Evolutionary conservation across 768 basidiomycete genomes (phyloP), one percentile per base, ranked within the genome.

Genomic region (Suillus luteus): DNA sequence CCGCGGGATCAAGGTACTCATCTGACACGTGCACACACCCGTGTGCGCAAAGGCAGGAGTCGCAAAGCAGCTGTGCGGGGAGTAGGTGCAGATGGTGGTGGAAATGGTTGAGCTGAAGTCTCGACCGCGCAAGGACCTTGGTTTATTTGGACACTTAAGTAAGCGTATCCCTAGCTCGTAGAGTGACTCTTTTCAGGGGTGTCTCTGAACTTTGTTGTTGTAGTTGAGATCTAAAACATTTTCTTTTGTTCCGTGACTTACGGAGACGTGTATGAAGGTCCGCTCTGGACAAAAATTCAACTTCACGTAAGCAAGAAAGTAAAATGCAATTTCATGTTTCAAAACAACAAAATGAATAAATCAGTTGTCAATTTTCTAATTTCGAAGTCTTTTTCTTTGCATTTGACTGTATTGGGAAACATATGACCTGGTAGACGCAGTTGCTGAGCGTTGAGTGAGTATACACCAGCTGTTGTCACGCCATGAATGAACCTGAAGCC

Each of bases 1-100:
- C 74, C 71, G 19, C 64, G 66, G n/a, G 65, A 64, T 43, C 62
- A 60, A 49, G 61, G 61, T 17, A 41, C 68, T 52, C 43, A 41
- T 55, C 41, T 62, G 27, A 10, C 40, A 27, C 40, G 57, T 19
- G 15, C 51, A 27, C 66, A 69, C 46, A 59, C 70, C 12, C 70
- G 76, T 46, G 71, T 67, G 60, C 70, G 74, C 52, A 78, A 74
- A 66, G 76, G 60, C 68, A 79, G 68, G 64, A 67, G 74, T 52
- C 76, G 74, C 33, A 80, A 79, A 66, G 74, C 69, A 31, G 73
- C 65, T 43, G 59, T 79, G 49, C 69, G 76, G 10, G 72, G 71
- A 6, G 61, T 69, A 54, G 78, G 74, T 37, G 77, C 73, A 9
- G 63, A 67, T 10, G 62, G 68, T 22, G 62, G 66, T 51, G 64